A percentile compares a stretch with the other conserved stretches of the same genome.
Evolutionary conservation across 148 eudicot genomes (phyloP).

Genomic region (Persicaria maculosa): DNA sequence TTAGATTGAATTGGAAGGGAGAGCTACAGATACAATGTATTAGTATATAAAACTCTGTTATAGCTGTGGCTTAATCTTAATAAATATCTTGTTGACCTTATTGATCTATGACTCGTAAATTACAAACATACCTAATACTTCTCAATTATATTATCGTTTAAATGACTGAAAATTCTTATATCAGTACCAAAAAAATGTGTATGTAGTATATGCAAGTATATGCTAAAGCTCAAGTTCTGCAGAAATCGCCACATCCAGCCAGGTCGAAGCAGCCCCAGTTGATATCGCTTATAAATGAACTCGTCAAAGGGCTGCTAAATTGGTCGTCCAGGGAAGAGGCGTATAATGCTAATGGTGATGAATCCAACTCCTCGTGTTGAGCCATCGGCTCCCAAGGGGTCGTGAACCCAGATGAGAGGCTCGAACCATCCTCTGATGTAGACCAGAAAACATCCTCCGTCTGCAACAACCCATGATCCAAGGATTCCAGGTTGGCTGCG

Average conservation of each 20-base stretch:
- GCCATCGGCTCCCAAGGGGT: neutral
- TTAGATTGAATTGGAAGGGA: neutral
- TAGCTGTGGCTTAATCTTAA: neutral
- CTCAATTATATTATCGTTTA: neutral
- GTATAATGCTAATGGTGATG: neutral
- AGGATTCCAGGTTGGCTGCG: too few relatives aligned
- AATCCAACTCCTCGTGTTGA: neutral
- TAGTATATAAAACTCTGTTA: neutral
- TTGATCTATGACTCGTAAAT: neutral
- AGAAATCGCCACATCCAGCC: neutral
- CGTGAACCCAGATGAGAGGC: neutral
- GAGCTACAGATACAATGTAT: neutral
- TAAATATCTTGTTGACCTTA: neutral
- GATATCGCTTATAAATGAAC: neutral
- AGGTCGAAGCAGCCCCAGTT: conserved; percentile 5
- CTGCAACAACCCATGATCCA: neutral
- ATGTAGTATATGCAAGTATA: neutral
- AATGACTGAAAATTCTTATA: neutral
- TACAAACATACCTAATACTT: neutral
- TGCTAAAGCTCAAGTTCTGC: neutral
- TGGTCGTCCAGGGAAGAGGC: conserved; percentile 2
- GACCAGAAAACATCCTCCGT: conserved; percentile 5
- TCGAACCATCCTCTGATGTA: neutral
- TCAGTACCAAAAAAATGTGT: neutral
- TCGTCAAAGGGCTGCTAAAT: neutral